Evolutionary conservation across 2,329 filamentous ascomycete species (phyloP).

Genomic region (Sporothrix pallida): DNA sequence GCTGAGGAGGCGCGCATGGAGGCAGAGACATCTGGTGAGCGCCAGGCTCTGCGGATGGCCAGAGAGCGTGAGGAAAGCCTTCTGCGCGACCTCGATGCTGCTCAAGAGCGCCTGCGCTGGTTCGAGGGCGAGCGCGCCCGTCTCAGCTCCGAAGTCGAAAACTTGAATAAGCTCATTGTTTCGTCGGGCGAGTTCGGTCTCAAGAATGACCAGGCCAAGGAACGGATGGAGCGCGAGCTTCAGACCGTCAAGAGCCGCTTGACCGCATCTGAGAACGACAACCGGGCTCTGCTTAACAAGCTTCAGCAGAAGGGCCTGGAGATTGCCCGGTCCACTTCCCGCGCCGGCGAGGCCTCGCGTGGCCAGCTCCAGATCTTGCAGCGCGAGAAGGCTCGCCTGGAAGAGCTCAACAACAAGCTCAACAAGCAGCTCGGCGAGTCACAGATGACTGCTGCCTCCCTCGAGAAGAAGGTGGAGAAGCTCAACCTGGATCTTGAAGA

Average conservation of each 20-base stretch:
- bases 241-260: conserved; percentile 89
- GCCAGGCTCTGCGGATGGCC: conserved; percentile 76
- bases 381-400: conserved; percentile 79
- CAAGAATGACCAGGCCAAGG: conserved; percentile 91
- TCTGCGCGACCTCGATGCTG: conserved; percentile 79
- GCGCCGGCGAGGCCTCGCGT: conserved; percentile 81
- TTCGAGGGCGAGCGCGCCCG: conserved; percentile 79
- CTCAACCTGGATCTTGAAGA: conserved; percentile 87
- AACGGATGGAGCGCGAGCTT: conserved; percentile 87
- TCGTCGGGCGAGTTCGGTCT: conserved; percentile 88
- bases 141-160: conserved; percentile 79
- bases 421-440: conserved; percentile 84
- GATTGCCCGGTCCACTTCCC: conserved; percentile 87
- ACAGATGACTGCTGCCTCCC: conserved; percentile 78
- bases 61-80: conserved; percentile 80
- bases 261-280: conserved; percentile 93
- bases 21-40: conserved; percentile 80
- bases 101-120: conserved; percentile 75
- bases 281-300: conserved; percentile 92
- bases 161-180: conserved; percentile 83
- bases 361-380: conserved; percentile 77
- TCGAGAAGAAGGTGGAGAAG: conserved; percentile 96
- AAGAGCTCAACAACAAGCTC: conserved; percentile 81
- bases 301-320: conserved; percentile 96
- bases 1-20: conserved; percentile 85